Evolutionary conservation across 345 rosid species (phyloP).

Genomic region (Acer saccharum): DNA sequence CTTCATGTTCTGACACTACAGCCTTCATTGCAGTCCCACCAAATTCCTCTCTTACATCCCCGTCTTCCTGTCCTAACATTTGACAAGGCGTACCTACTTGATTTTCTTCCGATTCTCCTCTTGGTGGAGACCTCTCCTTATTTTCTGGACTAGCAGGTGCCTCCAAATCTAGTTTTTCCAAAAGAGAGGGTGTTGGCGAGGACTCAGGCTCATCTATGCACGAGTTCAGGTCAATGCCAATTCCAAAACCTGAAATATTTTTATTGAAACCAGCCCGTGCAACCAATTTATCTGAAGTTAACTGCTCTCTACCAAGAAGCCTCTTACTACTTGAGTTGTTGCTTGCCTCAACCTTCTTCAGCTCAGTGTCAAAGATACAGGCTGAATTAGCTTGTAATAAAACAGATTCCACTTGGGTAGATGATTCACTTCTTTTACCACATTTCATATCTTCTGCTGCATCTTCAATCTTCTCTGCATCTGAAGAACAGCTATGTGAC

Average conservation of each 20-base stretch:
- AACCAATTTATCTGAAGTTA: constrained; percentile 9
- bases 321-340: background rate
- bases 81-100: constrained; percentile 24
- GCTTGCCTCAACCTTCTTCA: constrained; percentile 9
- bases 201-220: constrained; percentile 24
- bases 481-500: constrained; percentile 20
- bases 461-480: constrained; percentile 20
- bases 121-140: constrained; percentile 44
- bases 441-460: background rate
- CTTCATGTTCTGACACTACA: constrained; percentile 27
- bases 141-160: constrained; percentile 46
- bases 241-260: background rate
- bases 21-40: constrained; percentile 45
- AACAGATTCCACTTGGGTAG: constrained; percentile 6
- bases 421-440: constrained; percentile 6
- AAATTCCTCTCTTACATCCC: constrained; percentile 17
- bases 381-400: constrained; percentile 5
- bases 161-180: constrained; percentile 24
- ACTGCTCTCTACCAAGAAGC: constrained; percentile 16
- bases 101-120: constrained; percentile 43
- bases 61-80: constrained; percentile 25
- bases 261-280: constrained; percentile 12
- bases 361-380: constrained; percentile 2
- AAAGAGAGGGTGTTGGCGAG: constrained; percentile 13
- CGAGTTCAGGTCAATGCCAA: constrained; percentile 32